Evolutionary conservation across 768 basidiomycete species (phyloP), one percentile per base, ranked within the genome.

Genomic region (Leucosporidium scottii): DNA sequence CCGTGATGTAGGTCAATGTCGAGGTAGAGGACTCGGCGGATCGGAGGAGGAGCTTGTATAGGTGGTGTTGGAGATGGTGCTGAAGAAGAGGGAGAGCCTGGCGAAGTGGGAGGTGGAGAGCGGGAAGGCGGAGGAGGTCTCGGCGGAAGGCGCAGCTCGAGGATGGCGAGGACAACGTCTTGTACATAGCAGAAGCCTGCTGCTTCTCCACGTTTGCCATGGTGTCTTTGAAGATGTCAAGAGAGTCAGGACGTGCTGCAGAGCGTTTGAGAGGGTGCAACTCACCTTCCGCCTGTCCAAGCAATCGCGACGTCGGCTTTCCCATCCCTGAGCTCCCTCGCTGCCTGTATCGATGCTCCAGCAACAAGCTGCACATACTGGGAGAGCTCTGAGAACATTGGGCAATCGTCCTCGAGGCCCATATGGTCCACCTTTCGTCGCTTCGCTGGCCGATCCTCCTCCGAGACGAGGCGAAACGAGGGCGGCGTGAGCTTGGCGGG

Each of bases 141-240:
- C 15, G 30, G 54, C 20, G 69, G 67, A 8, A 79, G 68, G 70
- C 84, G 85, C 53, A 96, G 82, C 6, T 83, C 80, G 65, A 93
- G 83, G 66, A 96, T 85, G 0, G 87, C 87, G 1, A 97, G 83
- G 15, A 92, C 84, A 63, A 88, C 86, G 76, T 97, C 93, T 2
- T 91, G 89, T 27, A 97, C 88, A 76, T 96, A 98, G 80, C 93
- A 98, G 78, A 90, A 98, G 0, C 93, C 93, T 5, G 89, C 85
- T 0, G 92, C 92, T 53, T 81, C 82, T 0, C 84, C 82, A 76
- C 90, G 87, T 60, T 85, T 84, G 0, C 90, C 89, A 74, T 96
- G 93, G 74, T 94, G 93, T 74, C 92, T 86, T 5, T 4, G 4
- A 34, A 18, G 12, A 30, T 15, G 51, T 2, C 6, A 8, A 20